Evolutionary conservation across 2,329 filamentous ascomycete genomes (phyloP), one percentile per base, ranked within the genome.

Genomic region (Aspergillus piperis): DNA sequence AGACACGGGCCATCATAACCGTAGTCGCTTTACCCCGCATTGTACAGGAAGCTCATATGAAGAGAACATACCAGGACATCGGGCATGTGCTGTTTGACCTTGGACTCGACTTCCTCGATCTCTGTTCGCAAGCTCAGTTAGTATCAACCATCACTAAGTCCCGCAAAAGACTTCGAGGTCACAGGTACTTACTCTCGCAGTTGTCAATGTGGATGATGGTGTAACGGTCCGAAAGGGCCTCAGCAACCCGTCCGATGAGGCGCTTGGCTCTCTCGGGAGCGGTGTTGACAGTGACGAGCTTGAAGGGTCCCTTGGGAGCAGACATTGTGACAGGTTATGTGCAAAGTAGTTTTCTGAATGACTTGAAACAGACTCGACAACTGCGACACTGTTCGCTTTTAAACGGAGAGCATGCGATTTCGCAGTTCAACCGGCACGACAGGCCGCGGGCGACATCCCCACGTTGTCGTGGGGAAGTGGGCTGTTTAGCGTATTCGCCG

Each of bases 211-310:
- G 81, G 39, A 83, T 77, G 64, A 90, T 89, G 1, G 80, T 84
- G 73, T 89, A 90, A 41, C 76, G 77, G 58, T 88, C 86, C 70
- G 86, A 87, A 32, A 90, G 74, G 11, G 81, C 82, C 58, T 88
- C 84, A 10, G 83, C 80, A 39, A 90, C 74, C 0, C 84, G 81
- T 10, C 87, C 87, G 67, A 89, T 84, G 36, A 90, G 74, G 7
- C 79, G 75, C 75, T 86, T 84, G 36, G 88, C 88, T 58, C 87
- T 80, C 63, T 88, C 87, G 0, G 88, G 87, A 1, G 83, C 86
- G 1, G 83, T 89, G 76, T 90, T 90, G 65, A 90, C 86, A 1
- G 86, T 90, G 30, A 89, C 83, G 11, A 90, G 82, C 66, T 80
- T 83, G 75, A 82, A 90, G 3, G 86, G 86, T 17, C 85, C 85